These are phyloP conservation scores for Calvatia gigantea DNA, from an alignment of 768 basidiomycete genomes.

Conservation along the genomic window DNA sequence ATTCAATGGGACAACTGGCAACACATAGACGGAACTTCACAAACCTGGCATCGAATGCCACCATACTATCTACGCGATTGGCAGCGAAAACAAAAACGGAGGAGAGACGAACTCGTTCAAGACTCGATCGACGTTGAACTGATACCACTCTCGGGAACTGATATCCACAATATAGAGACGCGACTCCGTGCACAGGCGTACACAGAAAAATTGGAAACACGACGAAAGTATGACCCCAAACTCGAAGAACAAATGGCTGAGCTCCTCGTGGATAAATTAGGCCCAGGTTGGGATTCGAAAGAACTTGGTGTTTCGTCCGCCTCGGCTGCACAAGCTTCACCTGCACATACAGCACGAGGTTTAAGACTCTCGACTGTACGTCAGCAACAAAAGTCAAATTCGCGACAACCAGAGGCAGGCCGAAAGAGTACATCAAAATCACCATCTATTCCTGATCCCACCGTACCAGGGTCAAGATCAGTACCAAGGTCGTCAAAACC, in stretches of 20 bases:
- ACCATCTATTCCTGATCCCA: not conserved
- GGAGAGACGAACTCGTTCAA: slow-evolving; percentile 25
- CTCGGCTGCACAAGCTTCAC: slow-evolving; percentile 7
- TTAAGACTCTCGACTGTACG: slow-evolving; percentile 4
- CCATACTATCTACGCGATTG: slow-evolving; percentile 23
- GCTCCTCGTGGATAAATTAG: slow-evolving; percentile 16
- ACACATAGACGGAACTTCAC: slow-evolving; percentile 48
- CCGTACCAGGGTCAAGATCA: not conserved
- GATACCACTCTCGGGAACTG: slow-evolving; percentile 26
- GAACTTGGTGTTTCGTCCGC: slow-evolving; percentile 12
- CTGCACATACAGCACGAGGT: not conserved
- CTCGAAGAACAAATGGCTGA: slow-evolving; percentile 18
- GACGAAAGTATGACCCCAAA: slow-evolving; percentile 10
- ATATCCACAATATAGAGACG: slow-evolving; percentile 43
- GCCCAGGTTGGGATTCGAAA: not conserved
- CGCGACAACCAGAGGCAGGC: not conserved
- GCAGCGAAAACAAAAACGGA: slow-evolving; percentile 27
- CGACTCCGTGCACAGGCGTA: slow-evolving; percentile 41
- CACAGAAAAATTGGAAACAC: slow-evolving; percentile 35
- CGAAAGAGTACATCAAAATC: not conserved
- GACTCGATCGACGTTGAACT: slow-evolving; percentile 35
- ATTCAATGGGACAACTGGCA: slow-evolving; percentile 51
- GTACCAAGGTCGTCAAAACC: not conserved
- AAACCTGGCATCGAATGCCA: slow-evolving; percentile 43
- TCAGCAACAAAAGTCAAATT: not conserved